These are phyloP conservation scores for Stereocaulon alpinum DNA, from an alignment of 495 filamentous ascomycete species.

Conservation along the genomic window DNA sequence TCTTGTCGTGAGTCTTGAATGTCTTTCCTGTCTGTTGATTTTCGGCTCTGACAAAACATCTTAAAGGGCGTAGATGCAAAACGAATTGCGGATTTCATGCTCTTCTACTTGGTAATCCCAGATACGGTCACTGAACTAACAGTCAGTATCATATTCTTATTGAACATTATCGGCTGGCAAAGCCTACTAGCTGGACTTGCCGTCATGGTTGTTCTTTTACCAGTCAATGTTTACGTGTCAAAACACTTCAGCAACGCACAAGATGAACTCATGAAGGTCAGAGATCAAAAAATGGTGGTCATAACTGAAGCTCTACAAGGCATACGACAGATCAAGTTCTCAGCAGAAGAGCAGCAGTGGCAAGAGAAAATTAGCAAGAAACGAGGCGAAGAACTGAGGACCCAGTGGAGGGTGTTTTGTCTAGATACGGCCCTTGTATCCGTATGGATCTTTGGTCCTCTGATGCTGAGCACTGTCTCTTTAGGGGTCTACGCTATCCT, in stretches of 20 bases:
- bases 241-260: slow-evolving; percentile 57
- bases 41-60: not conserved
- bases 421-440: slow-evolving; percentile 44
- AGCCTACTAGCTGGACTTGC: slow-evolving; percentile 58
- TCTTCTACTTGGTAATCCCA: slow-evolving; percentile 56
- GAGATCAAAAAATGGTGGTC: slow-evolving; percentile 68
- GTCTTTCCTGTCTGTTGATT: not conserved
- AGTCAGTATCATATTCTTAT: slow-evolving; percentile 54
- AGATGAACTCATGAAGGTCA: slow-evolving; percentile 64
- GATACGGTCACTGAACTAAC: slow-evolving; percentile 46
- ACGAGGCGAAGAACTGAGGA: slow-evolving; percentile 54
- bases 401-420: slow-evolving; percentile 55
- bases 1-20: slow-evolving; percentile 40
- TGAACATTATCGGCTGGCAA: slow-evolving; percentile 62
- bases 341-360: slow-evolving; percentile 72
- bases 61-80: slow-evolving; percentile 53
- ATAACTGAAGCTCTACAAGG: slow-evolving; percentile 74
- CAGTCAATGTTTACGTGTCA: slow-evolving; percentile 59
- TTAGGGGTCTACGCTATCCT: slow-evolving; percentile 57
- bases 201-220: slow-evolving; percentile 51
- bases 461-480: slow-evolving; percentile 61
- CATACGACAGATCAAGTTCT: slow-evolving; percentile 84
- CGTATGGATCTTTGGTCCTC: slow-evolving; percentile 66
- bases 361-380: slow-evolving; percentile 58
- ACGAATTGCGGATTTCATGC: slow-evolving; percentile 60